Conservation (phyloP, 306 rosid genomes). For the Lathyrus aphaca region DNA sequence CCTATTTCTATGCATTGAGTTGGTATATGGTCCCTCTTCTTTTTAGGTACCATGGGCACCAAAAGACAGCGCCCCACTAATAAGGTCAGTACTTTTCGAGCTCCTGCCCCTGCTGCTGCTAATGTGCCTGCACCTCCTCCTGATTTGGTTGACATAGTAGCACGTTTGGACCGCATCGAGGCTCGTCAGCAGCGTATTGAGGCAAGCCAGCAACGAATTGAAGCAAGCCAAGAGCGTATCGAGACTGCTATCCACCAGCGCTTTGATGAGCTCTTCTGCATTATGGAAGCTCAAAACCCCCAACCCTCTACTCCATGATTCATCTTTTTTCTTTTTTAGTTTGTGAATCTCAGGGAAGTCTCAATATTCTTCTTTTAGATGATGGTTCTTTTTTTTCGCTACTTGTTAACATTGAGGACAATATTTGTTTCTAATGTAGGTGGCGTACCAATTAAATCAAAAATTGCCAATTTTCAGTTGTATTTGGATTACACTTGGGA, state of each 20-base stretch:
- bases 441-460: conserved; percentile 19
- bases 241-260: conserved; percentile 25
- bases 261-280: conserved; percentile 17
- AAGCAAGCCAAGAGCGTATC: conserved; percentile 19
- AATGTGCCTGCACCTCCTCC: conserved; percentile 15
- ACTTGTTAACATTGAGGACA: conserved; percentile 23
- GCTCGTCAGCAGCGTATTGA: conserved; percentile 23
- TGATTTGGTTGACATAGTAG: conserved; percentile 26
- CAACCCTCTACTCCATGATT: conserved; percentile 7
- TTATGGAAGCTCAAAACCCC: conserved; percentile 12
- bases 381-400: conserved; percentile 2
- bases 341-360: conserved; percentile 22
- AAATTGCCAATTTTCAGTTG: background rate
- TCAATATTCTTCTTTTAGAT: conserved; percentile 10
- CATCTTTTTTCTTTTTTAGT: background rate
- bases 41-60: conserved; percentile 29
- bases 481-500: background rate
- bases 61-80: conserved; percentile 18
- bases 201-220: conserved; percentile 20
- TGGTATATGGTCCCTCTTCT: background rate
- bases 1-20: background rate
- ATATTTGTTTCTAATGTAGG: conserved; percentile 11
- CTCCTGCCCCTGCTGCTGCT: conserved; percentile 13
- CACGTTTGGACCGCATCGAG: conserved; percentile 24
- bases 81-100: conserved; percentile 17